Percentiles rank a stretch among this genome's conserved stretches.
Evolutionary conservation across 2,329 filamentous ascomycete genomes (phyloP).

Genomic region (Colletotrichum sp.): DNA sequence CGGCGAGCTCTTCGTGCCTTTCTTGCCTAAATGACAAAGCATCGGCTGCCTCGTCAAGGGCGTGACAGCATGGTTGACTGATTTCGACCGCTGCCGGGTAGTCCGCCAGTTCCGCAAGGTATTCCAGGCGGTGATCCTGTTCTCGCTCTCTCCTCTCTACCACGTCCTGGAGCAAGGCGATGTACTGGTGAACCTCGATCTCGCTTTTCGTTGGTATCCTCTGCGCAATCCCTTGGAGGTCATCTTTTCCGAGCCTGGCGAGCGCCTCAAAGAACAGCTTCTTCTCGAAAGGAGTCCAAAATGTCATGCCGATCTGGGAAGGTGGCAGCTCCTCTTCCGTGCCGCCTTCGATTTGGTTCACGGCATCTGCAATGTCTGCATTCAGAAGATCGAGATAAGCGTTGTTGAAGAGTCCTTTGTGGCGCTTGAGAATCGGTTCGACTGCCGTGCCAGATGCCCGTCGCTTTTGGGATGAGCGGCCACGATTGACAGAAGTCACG

Average conservation of each 20-base stretch:
- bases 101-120: slow-evolving; percentile 53
- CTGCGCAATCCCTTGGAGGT: slow-evolving; percentile 66
- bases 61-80: slow-evolving; percentile 65
- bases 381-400: slow-evolving; percentile 61
- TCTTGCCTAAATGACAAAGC: slow-evolving; percentile 70
- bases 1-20: slow-evolving; percentile 62
- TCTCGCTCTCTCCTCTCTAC: slow-evolving; percentile 43
- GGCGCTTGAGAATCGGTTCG: slow-evolving; percentile 49
- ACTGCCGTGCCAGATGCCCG: slow-evolving; percentile 26
- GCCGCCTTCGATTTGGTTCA: slow-evolving; percentile 37
- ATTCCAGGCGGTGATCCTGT: slow-evolving; percentile 29
- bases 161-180: slow-evolving; percentile 64
- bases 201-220: slow-evolving; percentile 74
- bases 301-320: slow-evolving; percentile 70
- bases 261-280: slow-evolving; percentile 70
- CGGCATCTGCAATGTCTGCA: slow-evolving; percentile 60
- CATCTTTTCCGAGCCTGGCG: slow-evolving; percentile 65
- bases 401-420: slow-evolving; percentile 45
- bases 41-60: slow-evolving; percentile 73
- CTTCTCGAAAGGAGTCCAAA: slow-evolving; percentile 78
- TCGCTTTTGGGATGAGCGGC: slow-evolving; percentile 31
- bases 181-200: slow-evolving; percentile 74
- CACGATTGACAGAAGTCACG: not conserved
- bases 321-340: slow-evolving; percentile 35
- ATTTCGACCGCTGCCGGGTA: slow-evolving; percentile 78